phyloP scores from a whole-genome alignment of 371 early-diverging fungal species.

The Apophysomyces variabilis region DNA sequence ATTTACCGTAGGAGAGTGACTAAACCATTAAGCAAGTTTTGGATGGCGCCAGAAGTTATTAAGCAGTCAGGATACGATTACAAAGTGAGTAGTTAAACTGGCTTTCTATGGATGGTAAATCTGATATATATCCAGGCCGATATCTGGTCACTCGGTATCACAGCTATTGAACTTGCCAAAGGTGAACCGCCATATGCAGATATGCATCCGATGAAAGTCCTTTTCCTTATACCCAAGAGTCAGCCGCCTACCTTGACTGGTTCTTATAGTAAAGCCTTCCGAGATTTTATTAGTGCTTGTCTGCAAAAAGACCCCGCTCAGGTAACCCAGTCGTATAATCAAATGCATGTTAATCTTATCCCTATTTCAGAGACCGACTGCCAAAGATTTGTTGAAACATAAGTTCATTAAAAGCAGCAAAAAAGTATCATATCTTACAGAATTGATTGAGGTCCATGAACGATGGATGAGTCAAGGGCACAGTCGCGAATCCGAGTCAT shows the following conservation, averaged over 20 bases:
- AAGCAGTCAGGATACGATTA: constrained; percentile 93
- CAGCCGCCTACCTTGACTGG: constrained; percentile 86
- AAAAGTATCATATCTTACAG: constrained; percentile 81
- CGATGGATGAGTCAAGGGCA: constrained; percentile 68
- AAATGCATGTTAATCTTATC: constrained; percentile 1
- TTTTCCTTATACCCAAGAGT: constrained; percentile 92
- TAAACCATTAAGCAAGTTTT: constrained; percentile 58
- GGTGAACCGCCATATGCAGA: constrained; percentile 94
- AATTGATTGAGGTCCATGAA: constrained; percentile 84
- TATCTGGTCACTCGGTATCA: constrained; percentile 99
- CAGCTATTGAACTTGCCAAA: constrained; percentile 95
- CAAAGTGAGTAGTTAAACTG: constrained; percentile 55
- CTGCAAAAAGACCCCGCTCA: constrained; percentile 82
- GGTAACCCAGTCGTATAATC: constrained; percentile 38
- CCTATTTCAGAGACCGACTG: constrained; percentile 75
- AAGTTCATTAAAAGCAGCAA: constrained; percentile 85
- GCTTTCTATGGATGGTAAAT: neutral
- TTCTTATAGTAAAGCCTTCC: constrained; percentile 83
- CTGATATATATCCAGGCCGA: constrained; percentile 70
- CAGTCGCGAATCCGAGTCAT: constrained; percentile 60
- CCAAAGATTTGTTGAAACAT: constrained; percentile 91
- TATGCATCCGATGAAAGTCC: constrained; percentile 90
- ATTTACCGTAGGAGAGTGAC: neutral
- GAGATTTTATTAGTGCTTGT: constrained; percentile 90
- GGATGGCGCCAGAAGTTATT: constrained; percentile 99